phyloP scores from a whole-genome alignment of 345 rosid genomes.

The Lepidium sativum region DNA sequence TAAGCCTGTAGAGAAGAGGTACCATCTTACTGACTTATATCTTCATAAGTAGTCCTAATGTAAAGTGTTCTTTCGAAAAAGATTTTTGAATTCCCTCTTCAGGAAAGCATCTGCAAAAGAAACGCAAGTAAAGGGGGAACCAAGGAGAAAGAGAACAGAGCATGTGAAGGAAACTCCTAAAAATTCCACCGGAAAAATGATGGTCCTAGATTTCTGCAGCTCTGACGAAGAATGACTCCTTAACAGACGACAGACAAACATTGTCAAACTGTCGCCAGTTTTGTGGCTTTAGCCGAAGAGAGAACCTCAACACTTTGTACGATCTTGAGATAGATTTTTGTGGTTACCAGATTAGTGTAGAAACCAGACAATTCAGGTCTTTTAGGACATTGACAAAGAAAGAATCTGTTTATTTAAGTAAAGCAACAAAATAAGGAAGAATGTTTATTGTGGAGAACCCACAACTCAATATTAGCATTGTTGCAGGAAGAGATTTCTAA shows the following conservation, averaged over 20 bases:
- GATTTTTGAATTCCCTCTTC: conserved; percentile 14
- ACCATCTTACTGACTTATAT: conserved; percentile 1
- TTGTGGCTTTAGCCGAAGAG: background rate
- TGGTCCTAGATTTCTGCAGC: conserved; percentile 53
- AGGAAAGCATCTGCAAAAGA: conserved; percentile 45
- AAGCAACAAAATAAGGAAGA: too few species aligned
- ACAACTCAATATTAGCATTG: background rate
- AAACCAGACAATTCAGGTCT: background rate
- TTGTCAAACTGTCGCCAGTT: background rate
- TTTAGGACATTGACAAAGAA: too few species aligned
- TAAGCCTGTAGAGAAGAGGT: conserved; percentile 48
- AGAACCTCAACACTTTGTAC: background rate
- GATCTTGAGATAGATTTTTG: background rate
- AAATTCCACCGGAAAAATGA: conserved; percentile 40
- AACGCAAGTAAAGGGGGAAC: conserved; percentile 25
- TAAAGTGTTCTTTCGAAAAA: background rate
- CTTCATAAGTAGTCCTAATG: background rate
- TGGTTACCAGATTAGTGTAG: background rate
- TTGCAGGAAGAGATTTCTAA: background rate
- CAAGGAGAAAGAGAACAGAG: conserved; percentile 44
- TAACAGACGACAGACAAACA: background rate
- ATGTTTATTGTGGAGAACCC: background rate
- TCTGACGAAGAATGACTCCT: conserved; percentile 57
- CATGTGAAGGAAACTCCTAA: background rate
- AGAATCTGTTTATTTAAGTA: too few species aligned